A percentile compares a stretch with the other conserved stretches of the same genome.
phyloP scores from a whole-genome alignment of 1,284 basidiomycete genomes.

The Ustilago cynodontis region DNA sequence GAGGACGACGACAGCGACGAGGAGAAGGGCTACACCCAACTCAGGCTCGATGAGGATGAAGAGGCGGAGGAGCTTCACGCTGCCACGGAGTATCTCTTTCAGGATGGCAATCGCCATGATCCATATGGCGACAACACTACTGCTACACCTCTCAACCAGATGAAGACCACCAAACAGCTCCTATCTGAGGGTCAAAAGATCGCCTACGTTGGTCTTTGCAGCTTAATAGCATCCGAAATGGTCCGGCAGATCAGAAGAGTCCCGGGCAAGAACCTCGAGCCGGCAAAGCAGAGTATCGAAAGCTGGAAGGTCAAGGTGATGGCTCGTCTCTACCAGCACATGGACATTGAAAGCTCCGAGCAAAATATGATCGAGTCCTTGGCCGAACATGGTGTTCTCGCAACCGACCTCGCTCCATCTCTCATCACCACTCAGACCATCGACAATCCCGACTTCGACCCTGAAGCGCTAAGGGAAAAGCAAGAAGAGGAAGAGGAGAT shows the following conservation, averaged over 20 bases:
- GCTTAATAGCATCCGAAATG: conserved; percentile 62
- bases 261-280: conserved; percentile 53
- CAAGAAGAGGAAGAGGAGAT: conserved; percentile 36
- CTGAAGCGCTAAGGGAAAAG: conserved; percentile 47
- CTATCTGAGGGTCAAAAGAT: conserved; percentile 68
- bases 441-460: conserved; percentile 67
- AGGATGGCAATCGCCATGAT: conserved; percentile 54
- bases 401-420: conserved; percentile 65
- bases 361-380: conserved; percentile 69
- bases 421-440: conserved; percentile 67
- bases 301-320: conserved; percentile 67
- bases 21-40: conserved; percentile 66
- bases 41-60: conserved; percentile 68
- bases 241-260: conserved; percentile 52
- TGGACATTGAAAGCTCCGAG: conserved; percentile 67
- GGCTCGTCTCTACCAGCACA: conserved; percentile 68
- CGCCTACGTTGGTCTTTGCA: conserved; percentile 68
- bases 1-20: conserved; percentile 51
- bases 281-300: conserved; percentile 55
- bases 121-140: conserved; percentile 48
- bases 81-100: conserved; percentile 68
- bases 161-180: conserved; percentile 68
- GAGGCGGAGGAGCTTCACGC: conserved; percentile 66
- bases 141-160: conserved; percentile 67
- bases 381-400: conserved; percentile 64